phyloP scores from a whole-genome alignment of 441 rosid species.

The Daphne laureola region DNA sequence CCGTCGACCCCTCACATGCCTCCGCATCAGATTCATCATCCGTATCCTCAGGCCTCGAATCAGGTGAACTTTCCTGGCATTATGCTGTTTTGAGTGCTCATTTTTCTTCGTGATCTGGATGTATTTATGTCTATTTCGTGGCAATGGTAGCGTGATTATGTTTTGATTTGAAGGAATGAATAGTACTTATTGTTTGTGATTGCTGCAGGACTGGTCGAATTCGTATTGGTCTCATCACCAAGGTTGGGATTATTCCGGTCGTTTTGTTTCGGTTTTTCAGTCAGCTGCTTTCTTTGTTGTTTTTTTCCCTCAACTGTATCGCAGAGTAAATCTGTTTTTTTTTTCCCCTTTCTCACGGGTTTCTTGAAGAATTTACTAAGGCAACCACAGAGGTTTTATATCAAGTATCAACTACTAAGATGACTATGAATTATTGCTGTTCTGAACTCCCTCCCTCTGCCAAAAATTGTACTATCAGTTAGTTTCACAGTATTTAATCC shows the following conservation, averaged over 20 bases:
- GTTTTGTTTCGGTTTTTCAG: constrained; percentile 1
- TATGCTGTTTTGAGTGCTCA: background rate
- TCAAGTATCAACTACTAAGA: too few species aligned
- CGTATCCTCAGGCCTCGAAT: constrained; percentile 37
- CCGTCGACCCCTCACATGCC: constrained; percentile 32
- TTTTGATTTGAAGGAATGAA: background rate
- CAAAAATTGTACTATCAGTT: too few species aligned
- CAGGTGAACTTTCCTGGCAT: constrained; percentile 22
- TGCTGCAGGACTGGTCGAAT: constrained; percentile 67
- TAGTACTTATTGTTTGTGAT: constrained; percentile 7
- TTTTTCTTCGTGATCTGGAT: background rate
- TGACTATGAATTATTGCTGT: too few species aligned
- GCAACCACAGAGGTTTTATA: too few species aligned
- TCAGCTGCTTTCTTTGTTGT: background rate
- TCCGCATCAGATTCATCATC: constrained; percentile 30
- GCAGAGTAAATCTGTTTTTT: too few species aligned
- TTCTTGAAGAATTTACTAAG: too few species aligned
- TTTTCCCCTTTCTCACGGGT: too few species aligned
- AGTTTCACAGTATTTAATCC: too few species aligned
- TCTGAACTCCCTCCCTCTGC: too few species aligned
- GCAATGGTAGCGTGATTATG: background rate
- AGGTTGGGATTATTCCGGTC: constrained; percentile 50
- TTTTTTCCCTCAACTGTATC: background rate
- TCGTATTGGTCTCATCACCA: constrained; percentile 65
- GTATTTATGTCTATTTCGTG: background rate